Percentiles rank a stretch among this genome's conserved stretches.
phyloP scores from a whole-genome alignment of 345 rosid genomes.

The Microthlaspi erraticum region DNA sequence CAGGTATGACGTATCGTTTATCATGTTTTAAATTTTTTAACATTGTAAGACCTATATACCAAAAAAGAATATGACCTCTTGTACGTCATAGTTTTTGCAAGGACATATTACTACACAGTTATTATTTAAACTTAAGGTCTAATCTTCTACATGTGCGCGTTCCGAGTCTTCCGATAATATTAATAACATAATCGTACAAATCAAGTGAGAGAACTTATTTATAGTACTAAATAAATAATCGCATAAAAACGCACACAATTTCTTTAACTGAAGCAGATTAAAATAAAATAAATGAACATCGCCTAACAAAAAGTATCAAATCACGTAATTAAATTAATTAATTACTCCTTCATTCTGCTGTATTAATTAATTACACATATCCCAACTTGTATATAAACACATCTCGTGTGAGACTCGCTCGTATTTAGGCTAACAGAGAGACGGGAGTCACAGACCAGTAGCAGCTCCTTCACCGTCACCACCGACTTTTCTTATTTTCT shows the following conservation, averaged over 20 bases:
- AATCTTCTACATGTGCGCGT: not conserved
- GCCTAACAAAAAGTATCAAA: not conserved
- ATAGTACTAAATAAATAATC: not conserved
- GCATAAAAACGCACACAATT: not conserved
- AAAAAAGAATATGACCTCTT: no score
- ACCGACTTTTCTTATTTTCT: slow-evolving; percentile 10
- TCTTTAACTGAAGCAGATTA: not conserved
- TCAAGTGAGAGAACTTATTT: not conserved
- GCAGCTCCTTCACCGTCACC: not conserved
- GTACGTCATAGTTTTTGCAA: no score
- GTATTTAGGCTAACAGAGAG: slow-evolving; percentile 13
- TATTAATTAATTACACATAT: not conserved
- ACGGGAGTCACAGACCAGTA: slow-evolving; percentile 28
- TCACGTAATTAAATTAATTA: not conserved
- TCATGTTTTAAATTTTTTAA: not conserved
- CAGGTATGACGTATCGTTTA: not conserved
- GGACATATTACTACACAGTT: no score
- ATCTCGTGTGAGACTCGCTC: slow-evolving; percentile 29
- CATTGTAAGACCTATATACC: not conserved
- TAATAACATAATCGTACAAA: not conserved
- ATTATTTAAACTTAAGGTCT: not conserved
- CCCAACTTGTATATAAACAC: slow-evolving; percentile 35
- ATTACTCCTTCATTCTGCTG: not conserved
- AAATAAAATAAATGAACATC: no score
- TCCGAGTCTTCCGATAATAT: not conserved